Evolutionary conservation across 1,284 basidiomycete genomes (phyloP).

Genomic region (Pseudozyma flocculosa): DNA sequence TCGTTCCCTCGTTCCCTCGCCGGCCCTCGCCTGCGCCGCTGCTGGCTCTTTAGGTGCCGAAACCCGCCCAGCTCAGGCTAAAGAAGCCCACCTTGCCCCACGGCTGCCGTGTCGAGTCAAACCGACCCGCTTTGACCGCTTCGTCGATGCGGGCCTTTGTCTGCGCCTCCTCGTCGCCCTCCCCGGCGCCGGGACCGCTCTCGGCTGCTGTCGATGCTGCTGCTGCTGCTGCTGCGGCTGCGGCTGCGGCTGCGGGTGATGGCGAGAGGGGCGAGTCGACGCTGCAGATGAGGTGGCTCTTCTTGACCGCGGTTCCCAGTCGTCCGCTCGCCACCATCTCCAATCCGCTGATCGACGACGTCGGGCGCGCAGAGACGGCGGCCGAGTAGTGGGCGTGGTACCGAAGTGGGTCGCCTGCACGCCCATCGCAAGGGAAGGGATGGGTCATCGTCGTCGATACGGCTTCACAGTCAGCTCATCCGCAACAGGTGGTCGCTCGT

Average conservation of each 20-base stretch:
- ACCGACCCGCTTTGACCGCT: conserved; percentile 1
- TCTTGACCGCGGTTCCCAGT: conserved; percentile 95
- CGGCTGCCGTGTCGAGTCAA: conserved; percentile 3
- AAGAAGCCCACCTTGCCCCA: conserved; percentile 45
- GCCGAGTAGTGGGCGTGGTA: conserved; percentile 97
- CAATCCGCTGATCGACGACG: conserved; percentile 72
- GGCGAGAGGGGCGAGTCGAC: too few relatives aligned
- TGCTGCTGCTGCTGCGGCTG: too few relatives aligned
- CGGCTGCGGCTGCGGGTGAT: conserved; percentile 44
- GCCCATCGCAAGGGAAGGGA: too few relatives aligned
- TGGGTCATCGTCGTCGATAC: too few relatives aligned
- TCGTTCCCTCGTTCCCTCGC: too few relatives aligned
- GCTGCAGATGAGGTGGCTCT: conserved; percentile 83
- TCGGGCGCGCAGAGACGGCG: conserved; percentile 71
- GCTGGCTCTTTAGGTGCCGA: conserved; percentile 56
- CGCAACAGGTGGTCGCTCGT: too few relatives aligned
- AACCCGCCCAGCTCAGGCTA: conserved; percentile 56
- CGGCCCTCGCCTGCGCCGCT: too few relatives aligned
- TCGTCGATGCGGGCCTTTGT: too few relatives aligned
- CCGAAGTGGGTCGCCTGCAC: conserved; percentile 82
- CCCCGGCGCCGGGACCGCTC: too few relatives aligned
- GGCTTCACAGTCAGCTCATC: too few relatives aligned
- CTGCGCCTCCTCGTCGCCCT: too few relatives aligned
- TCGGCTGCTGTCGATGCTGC: too few relatives aligned
- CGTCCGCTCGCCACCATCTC: conserved; percentile 93